Evolutionary conservation across 345 rosid genomes (phyloP).

Genomic region (Trapa incisa): DNA sequence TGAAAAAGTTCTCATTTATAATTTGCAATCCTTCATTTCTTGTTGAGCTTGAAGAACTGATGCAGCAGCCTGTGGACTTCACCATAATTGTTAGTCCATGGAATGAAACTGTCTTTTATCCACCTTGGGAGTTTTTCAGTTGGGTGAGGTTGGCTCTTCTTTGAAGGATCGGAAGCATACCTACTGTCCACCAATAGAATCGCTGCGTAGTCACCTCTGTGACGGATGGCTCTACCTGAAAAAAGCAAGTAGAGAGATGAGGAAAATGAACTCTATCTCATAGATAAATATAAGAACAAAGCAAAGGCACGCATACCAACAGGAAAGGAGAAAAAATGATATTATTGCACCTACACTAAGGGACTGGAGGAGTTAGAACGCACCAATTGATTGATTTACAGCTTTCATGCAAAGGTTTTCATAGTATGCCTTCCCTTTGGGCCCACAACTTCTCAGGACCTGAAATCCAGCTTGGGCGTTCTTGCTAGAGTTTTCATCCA

Average conservation of each 20-base stretch:
- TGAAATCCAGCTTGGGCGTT: conserved; percentile 53
- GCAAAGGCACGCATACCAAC: neutral
- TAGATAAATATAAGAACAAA: neutral
- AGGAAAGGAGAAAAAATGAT: neutral
- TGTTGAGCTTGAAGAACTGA: conserved; percentile 65
- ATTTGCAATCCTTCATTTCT: conserved; percentile 11
- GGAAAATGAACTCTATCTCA: neutral
- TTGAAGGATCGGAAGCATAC: conserved; percentile 44
- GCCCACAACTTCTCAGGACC: conserved; percentile 59
- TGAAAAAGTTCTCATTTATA: neutral
- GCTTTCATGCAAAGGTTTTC: conserved; percentile 98
- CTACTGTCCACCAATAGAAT: conserved; percentile 72
- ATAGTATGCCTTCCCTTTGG: conserved; percentile 78
- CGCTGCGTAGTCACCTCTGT: conserved; percentile 73
- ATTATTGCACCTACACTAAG: neutral
- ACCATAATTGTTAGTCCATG: conserved; percentile 58
- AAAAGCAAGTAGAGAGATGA: neutral
- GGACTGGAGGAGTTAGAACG: conserved; percentile 11
- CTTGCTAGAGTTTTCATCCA: conserved; percentile 36
- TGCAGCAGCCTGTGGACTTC: conserved; percentile 70
- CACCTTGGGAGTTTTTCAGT: conserved; percentile 69
- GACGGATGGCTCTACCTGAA: conserved; percentile 83
- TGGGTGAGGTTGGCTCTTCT: conserved; percentile 41
- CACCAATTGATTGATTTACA: conserved; percentile 89
- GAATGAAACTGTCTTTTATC: conserved; percentile 57